Percentiles rank a stretch among this genome's conserved stretches.
These are phyloP conservation scores for Filobasidium floriforme DNA, from an alignment of 768 basidiomycete genomes.

Conservation along the genomic window DNA sequence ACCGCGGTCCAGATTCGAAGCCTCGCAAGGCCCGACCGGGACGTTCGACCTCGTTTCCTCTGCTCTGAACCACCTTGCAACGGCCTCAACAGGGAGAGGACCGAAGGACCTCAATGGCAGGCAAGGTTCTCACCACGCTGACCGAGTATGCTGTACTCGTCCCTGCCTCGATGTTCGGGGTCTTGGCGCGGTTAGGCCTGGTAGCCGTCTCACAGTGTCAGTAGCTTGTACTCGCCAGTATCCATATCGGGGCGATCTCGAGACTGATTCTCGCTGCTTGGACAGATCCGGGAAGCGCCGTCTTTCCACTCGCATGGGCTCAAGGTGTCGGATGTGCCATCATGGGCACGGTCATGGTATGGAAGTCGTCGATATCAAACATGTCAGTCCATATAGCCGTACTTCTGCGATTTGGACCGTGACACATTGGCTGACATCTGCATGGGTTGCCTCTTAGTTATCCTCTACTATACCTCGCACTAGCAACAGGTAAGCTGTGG, in stretches of 20 bases:
- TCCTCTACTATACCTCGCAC: conserved; percentile 74
- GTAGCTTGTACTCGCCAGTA: conserved; percentile 10
- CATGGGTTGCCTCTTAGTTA: conserved; percentile 52
- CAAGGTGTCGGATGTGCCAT: conserved; percentile 83
- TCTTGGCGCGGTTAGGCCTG: conserved; percentile 71
- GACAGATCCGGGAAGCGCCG: conserved; percentile 57
- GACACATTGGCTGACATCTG: not conserved
- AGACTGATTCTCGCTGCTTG: not conserved
- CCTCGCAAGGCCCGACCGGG: no score
- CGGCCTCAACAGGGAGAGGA: not conserved
- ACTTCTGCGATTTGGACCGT: not conserved
- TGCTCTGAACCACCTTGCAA: no score
- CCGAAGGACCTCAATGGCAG: not conserved
- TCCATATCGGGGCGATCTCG: not conserved
- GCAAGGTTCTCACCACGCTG: not conserved
- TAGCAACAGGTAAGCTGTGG: conserved; percentile 63
- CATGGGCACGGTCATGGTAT: conserved; percentile 71
- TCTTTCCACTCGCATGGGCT: conserved; percentile 75
- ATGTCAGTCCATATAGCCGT: conserved; percentile 54
- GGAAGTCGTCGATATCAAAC: conserved; percentile 64
- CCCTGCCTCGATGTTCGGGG: conserved; percentile 77
- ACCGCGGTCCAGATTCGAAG: no score
- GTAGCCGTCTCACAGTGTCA: conserved; percentile 59
- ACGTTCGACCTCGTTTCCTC: no score
- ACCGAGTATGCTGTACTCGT: conserved; percentile 45